Base-by-base conservation (phyloP, 2,329 filamentous ascomycete species). In the Phoma sp. region DNA sequence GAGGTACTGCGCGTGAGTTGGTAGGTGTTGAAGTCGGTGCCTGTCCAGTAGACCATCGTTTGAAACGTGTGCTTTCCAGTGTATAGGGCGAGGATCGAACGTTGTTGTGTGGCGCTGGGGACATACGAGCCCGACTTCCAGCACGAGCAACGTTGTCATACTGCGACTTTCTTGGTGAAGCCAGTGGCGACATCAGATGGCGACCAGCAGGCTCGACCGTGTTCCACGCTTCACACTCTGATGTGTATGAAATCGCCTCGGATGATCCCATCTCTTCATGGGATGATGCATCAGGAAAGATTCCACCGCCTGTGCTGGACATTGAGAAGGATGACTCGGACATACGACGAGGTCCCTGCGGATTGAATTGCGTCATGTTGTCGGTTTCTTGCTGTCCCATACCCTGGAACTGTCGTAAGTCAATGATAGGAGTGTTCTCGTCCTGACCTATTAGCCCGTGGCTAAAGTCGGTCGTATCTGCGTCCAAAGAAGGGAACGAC, bases 241-340 rank as follows among this genome's bases (percentile, higher is more conserved):
- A 76, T 46, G 70, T 62, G 50, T 88, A 88, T 11, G 87, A 88
- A 26, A 86, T 83, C 30, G 86, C 85, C 60, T 91, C 87, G 7
- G 87, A 88, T 20, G 87, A 78, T 14, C 88, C 87, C 67, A 89
- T 85, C 60, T 92, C 88, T 52, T 92, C 88, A 68, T 88, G 90
- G 4, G 86, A 86, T 42, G 86, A 82, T 72, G 90, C 84, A 64
- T 91, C 88, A 5, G 87, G 88, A 34, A 89, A 77, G 18, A 81
- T 81, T 18, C 86, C 74, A 28, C 63, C 63, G 17, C 87, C 74
- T 21, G 71, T 76, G 57, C 76, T 90, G 14, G 88, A 91, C 76
- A 91, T 83, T 32, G 87, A 89, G 67, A 90, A 89, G 1, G 88
- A 90, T 2, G 88, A 90, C 40, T 87, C 87, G 17, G 88, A 90